Evolutionary conservation across 139 green algal species (phyloP).

Genomic region (Chlorella sp.): DNA sequence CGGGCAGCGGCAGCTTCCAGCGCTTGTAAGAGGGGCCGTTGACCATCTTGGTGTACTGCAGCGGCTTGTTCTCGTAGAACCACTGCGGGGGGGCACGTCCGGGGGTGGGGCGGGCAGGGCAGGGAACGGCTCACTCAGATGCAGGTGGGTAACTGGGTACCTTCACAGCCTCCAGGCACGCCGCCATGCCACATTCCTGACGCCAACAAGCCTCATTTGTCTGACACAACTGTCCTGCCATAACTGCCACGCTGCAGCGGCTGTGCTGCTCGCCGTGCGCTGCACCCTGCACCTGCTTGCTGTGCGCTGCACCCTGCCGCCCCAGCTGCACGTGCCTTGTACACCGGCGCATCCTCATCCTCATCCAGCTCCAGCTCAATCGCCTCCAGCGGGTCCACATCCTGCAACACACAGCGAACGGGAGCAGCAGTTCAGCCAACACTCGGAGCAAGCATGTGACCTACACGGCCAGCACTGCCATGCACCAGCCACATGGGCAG

Average conservation of each 20-base stretch:
- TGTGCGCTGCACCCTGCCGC: not conserved
- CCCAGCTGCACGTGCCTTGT: conserved; percentile 4
- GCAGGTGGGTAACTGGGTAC: too few relatives aligned
- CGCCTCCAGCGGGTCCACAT: conserved; percentile 97
- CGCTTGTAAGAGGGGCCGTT: conserved; percentile 93
- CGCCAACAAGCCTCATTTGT: too few relatives aligned
- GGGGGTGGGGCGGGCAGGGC: not conserved
- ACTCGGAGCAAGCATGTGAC: too few relatives aligned
- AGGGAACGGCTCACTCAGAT: too few relatives aligned
- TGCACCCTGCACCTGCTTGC: too few relatives aligned
- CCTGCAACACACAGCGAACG: conserved; percentile 10
- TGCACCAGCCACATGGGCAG: not conserved
- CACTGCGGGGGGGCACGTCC: conserved; percentile 71
- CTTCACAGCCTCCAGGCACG: too few relatives aligned
- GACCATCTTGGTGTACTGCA: conserved; percentile 90
- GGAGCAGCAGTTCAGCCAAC: too few relatives aligned
- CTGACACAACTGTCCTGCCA: too few relatives aligned
- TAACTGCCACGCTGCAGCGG: too few relatives aligned
- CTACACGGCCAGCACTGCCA: too few relatives aligned
- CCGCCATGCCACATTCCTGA: too few relatives aligned
- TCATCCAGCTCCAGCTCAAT: conserved; percentile 98
- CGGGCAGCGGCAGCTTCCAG: conserved; percentile 95
- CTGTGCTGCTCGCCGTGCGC: too few relatives aligned
- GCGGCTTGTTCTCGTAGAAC: conserved; percentile 97
- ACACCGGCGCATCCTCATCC: conserved; percentile 89